phyloP scores from a whole-genome alignment of 2,329 filamentous ascomycete species.

The Microsporum canis region DNA sequence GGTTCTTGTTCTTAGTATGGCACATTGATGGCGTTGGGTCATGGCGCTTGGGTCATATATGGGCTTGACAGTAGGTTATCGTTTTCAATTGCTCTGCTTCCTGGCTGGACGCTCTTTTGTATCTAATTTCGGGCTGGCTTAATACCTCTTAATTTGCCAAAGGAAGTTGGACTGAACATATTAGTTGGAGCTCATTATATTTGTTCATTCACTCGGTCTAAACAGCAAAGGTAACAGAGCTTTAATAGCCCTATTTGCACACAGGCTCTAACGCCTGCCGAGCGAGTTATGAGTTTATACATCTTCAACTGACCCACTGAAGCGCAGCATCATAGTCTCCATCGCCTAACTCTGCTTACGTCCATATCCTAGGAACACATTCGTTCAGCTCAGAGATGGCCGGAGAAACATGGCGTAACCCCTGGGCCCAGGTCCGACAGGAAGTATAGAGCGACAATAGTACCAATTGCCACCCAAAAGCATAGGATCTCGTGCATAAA shows the following conservation, averaged over 20 bases:
- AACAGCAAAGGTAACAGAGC: background rate
- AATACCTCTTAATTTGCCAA: background rate
- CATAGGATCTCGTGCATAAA: background rate
- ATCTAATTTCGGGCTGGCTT: background rate
- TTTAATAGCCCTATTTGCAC: too few relatives aligned
- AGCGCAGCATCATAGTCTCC: too few relatives aligned
- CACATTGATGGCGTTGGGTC: conserved; percentile 1
- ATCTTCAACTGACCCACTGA: too few relatives aligned
- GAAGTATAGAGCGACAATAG: too few relatives aligned
- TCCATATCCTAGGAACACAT: too few relatives aligned
- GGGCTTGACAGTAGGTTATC: background rate
- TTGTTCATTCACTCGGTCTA: background rate
- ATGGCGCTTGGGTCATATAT: background rate
- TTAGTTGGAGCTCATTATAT: background rate
- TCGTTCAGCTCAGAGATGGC: too few relatives aligned
- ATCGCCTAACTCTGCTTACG: too few relatives aligned
- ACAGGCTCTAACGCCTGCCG: too few relatives aligned
- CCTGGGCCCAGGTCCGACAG: too few relatives aligned
- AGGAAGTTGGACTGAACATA: background rate
- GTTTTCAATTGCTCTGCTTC: background rate
- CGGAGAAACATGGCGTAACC: too few relatives aligned
- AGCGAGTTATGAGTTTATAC: too few relatives aligned
- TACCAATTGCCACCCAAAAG: background rate
- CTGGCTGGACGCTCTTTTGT: background rate
- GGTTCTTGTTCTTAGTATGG: background rate